phyloP scores from a whole-genome alignment of 129 eudicot genomes.

The Glebionis coronaria region DNA sequence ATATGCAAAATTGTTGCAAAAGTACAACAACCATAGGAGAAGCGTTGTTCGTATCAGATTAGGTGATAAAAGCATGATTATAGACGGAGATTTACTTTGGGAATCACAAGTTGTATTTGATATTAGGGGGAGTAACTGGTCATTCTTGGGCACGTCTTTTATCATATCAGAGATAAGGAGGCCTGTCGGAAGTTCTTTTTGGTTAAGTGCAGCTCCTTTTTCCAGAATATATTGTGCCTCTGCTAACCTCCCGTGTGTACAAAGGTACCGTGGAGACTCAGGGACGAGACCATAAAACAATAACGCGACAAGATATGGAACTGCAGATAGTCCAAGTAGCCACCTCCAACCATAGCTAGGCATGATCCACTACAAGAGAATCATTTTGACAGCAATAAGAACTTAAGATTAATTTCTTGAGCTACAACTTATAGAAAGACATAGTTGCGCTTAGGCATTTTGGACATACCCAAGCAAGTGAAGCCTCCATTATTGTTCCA shows the following conservation, averaged over 20 bases:
- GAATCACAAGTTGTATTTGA: too few species aligned
- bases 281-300: constrained; percentile 43
- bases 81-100: too few species aligned
- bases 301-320: constrained; percentile 54
- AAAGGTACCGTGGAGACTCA: constrained; percentile 64
- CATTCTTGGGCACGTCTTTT: too few species aligned
- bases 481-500: constrained; percentile 76
- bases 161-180: constrained; percentile 29
- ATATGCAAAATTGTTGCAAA: constrained; percentile 63
- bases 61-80: too few species aligned
- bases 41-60: too few species aligned
- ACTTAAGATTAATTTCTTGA: neutral
- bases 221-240: constrained; percentile 49
- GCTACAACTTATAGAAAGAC: neutral
- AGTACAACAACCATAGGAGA: constrained; percentile 50
- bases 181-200: constrained; percentile 45
- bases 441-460: neutral
- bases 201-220: constrained; percentile 50
- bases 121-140: too few species aligned
- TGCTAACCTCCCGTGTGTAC: constrained; percentile 34
- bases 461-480: constrained; percentile 62
- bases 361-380: constrained; percentile 45
- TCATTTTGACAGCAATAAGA: too few species aligned
- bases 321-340: constrained; percentile 61
- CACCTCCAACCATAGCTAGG: constrained; percentile 82